phyloP scores from a whole-genome alignment of 345 rosid species.

The Moricandia arvensis region DNA sequence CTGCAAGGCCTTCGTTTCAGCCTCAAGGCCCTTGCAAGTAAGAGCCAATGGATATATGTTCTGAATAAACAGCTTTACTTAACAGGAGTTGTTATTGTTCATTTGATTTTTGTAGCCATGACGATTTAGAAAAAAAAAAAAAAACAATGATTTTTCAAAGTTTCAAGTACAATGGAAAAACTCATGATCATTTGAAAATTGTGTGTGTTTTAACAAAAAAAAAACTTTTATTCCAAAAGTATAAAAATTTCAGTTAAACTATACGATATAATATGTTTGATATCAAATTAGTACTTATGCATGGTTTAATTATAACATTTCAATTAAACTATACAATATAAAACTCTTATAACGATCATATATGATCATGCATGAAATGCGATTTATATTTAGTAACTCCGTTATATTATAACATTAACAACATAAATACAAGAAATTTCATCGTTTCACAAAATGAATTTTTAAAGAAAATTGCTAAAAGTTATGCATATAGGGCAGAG shows the following conservation, averaged over 20 bases:
- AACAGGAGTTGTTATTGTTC: background rate
- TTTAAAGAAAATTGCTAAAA: background rate
- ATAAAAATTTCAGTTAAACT: background rate
- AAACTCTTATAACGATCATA: background rate
- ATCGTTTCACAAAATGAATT: background rate
- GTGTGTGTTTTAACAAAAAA: background rate
- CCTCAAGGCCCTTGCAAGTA: conserved; percentile 38
- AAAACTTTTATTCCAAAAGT: background rate
- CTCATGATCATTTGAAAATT: background rate
- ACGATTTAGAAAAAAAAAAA: background rate
- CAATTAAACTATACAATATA: no score
- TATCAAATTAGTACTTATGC: background rate
- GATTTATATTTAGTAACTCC: background rate
- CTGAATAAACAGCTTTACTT: background rate
- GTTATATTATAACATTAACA: background rate
- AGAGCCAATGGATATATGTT: background rate
- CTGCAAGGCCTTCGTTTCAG: conserved; percentile 28
- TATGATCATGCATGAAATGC: background rate
- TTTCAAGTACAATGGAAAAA: background rate
- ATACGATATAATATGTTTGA: background rate
- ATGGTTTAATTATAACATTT: no score
- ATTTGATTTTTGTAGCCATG: background rate
- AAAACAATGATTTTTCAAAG: background rate
- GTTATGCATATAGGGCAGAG: background rate
- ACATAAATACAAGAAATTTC: background rate